These are phyloP conservation scores for Aureobasidium sp. DNA, from an alignment of 2,329 filamentous ascomycete genomes.

Conservation along the genomic window DNA sequence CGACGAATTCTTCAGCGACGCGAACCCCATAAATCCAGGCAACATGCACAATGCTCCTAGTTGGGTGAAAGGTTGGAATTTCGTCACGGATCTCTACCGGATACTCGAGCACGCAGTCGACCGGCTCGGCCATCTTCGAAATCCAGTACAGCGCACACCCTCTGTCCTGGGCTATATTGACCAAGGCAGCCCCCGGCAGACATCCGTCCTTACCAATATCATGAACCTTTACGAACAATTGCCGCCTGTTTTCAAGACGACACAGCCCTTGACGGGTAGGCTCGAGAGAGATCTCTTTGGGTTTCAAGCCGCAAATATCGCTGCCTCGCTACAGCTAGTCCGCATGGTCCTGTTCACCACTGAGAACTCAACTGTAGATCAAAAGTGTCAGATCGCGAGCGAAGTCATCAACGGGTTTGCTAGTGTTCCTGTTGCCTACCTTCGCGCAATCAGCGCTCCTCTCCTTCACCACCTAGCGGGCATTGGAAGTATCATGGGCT, in stretches of 20 bases:
- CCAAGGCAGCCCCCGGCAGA: background rate
- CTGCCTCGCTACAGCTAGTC: constrained; percentile 41
- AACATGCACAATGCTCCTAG: constrained; percentile 16
- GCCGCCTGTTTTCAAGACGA: constrained; percentile 12
- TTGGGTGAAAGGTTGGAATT: constrained; percentile 50
- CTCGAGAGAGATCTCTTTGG: constrained; percentile 32
- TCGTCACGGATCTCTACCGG: constrained; percentile 48
- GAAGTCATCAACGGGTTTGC: constrained; percentile 38
- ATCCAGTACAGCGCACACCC: constrained; percentile 18
- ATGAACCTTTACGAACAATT: constrained; percentile 11
- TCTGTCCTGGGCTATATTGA: background rate
- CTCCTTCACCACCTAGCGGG: constrained; percentile 42
- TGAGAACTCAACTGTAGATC: constrained; percentile 25
- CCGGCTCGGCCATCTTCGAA: constrained; percentile 11
- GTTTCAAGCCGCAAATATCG: constrained; percentile 45
- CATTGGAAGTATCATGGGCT: constrained; percentile 43
- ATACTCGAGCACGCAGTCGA: constrained; percentile 40
- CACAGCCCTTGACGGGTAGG: background rate
- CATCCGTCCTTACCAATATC: constrained; percentile 3
- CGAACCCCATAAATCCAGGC: constrained; percentile 23
- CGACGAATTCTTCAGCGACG: constrained; percentile 29
- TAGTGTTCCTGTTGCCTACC: constrained; percentile 37
- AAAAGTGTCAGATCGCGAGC: constrained; percentile 39
- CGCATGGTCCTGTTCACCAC: constrained; percentile 36
- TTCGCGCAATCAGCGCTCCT: constrained; percentile 42